Conservation (phyloP, 345 rosid genomes). For the Acer campestre region DNA sequence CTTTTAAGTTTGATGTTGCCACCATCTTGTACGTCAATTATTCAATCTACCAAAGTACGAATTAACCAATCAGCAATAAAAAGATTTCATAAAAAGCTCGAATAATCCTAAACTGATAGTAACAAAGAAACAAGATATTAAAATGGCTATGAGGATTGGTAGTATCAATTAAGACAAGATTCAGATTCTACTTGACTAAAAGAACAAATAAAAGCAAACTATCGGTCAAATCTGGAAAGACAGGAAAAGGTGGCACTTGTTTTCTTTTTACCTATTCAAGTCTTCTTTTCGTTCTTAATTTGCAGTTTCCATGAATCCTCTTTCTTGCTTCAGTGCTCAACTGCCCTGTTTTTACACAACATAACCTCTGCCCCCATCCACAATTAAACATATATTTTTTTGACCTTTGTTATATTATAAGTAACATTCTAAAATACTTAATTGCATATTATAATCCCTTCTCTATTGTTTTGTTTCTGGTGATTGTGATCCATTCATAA, state of each 20-base stretch:
- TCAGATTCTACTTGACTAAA: slow-evolving; percentile 1
- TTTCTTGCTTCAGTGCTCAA: too few species aligned
- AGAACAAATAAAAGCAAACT: neutral
- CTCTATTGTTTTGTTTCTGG: too few species aligned
- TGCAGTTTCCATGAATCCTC: neutral
- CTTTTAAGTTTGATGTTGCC: slow-evolving; percentile 47
- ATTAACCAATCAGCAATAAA: neutral
- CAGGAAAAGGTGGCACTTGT: neutral
- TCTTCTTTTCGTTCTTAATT: too few species aligned
- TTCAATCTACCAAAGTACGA: slow-evolving; percentile 7
- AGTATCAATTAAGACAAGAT: neutral
- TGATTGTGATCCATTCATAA: too few species aligned
- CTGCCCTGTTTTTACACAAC: too few species aligned
- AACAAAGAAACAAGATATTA: neutral
- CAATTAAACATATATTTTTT: too few species aligned
- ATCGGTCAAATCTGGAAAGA: neutral
- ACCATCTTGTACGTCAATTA: slow-evolving; percentile 31
- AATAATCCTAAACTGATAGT: too few species aligned
- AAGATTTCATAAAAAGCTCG: neutral
- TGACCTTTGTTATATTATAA: too few species aligned
- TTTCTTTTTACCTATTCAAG: too few species aligned
- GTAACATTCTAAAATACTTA: too few species aligned
- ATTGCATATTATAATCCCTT: too few species aligned
- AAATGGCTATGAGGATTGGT: neutral
- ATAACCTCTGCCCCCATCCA: too few species aligned